Evolutionary conservation across 306 rosid species (phyloP), one percentile per base, ranked within the genome.

Genomic region (Echinosophora koreensis): DNA sequence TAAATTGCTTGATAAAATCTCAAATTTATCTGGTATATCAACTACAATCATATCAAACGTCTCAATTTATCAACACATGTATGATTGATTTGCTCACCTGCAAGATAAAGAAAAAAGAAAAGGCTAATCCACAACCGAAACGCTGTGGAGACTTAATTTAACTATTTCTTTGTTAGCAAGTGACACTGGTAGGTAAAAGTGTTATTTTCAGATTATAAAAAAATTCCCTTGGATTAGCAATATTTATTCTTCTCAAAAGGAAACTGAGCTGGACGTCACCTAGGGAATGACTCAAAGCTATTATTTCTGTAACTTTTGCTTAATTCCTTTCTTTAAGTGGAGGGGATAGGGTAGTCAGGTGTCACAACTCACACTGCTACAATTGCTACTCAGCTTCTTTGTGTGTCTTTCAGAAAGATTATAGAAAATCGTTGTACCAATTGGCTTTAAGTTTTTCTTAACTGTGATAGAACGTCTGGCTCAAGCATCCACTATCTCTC

Each of bases 281-380:
- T 13, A 39, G 28, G 52, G 52, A 32, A 47, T 2, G 30, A 32
- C 34, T 70, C 34, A 52, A 70, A 50, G 6, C 54, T 27, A 52
- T 32, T 27, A 57, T 55, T 66, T 66, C 34, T 15, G 66, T 41
- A 46, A 16, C 17, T 16, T 76, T 42, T 52, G 44, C 52, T 69
- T 39, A 50, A 47, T 30, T 37, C 7, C 4, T 37, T 37, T 37
- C 7, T 6, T 37, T 37, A 30, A 2, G 32, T 30, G 32, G 5
- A 37, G 41, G 41, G 41, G 41, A 30, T 30, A 3, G 32, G 32
- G 32, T 30, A 30, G 32, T 30, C 32, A 30, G 30, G 73, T 18
- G 50, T 60, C 66, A 60, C 66, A 32, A 60, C 7, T 66, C 37
- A 44, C 11, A 12, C 34, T 41, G 35, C 9, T 37, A 8, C 8